Conservation (phyloP, 2,329 filamentous ascomycete genomes). For the Fusarium xyrophilum region DNA sequence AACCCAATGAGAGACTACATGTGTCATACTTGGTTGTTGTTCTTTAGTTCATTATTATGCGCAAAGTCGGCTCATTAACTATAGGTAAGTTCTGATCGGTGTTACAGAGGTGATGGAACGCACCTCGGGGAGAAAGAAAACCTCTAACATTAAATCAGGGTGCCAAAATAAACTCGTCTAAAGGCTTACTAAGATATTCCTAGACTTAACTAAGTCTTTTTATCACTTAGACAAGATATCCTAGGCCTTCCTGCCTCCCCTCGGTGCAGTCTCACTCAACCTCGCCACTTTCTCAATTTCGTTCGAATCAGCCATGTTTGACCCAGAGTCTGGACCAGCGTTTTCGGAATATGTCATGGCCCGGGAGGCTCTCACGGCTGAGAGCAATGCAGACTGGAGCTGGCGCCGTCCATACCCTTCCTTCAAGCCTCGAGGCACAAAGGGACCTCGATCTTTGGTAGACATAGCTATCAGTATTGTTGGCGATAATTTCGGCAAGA, state of each 20-base stretch:
- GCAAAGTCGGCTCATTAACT: neutral
- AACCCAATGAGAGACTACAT: neutral
- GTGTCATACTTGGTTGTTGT: neutral
- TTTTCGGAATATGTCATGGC: constrained; percentile 49
- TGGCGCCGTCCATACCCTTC: constrained; percentile 42
- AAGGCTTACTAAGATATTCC: neutral
- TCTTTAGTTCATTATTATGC: neutral
- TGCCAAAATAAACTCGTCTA: neutral
- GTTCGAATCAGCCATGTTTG: constrained; percentile 43
- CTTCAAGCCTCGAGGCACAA: constrained; percentile 38
- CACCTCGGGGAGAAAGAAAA: neutral
- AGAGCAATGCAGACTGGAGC: constrained; percentile 47
- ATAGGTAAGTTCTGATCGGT: neutral
- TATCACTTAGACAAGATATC: neutral
- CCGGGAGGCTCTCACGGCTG: constrained; percentile 37
- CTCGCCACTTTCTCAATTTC: neutral
- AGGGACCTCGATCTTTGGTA: constrained; percentile 48
- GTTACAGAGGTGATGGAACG: neutral
- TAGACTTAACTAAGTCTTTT: neutral
- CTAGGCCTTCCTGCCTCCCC: neutral
- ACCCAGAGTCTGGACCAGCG: constrained; percentile 46
- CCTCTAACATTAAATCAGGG: neutral
- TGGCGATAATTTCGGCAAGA: constrained; percentile 47
- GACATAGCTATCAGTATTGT: constrained; percentile 51
- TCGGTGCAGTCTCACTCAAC: neutral